phyloP scores from a whole-genome alignment of 768 basidiomycete species.

The Artomyces pyxidatus region DNA sequence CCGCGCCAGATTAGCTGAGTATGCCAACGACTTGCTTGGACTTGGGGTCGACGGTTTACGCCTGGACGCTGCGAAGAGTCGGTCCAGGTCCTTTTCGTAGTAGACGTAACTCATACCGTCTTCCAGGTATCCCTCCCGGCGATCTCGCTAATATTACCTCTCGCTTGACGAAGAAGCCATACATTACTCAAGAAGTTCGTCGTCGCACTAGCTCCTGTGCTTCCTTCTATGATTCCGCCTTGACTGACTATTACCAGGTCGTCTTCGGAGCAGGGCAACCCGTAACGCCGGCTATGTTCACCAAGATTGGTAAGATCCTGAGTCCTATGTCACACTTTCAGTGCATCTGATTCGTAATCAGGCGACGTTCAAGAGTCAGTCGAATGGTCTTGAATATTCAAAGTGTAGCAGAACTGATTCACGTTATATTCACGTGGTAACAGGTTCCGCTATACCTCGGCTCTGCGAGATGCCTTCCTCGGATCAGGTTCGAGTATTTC shows the following conservation, averaged over 20 bases:
- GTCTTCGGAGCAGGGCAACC: slow-evolving; percentile 42
- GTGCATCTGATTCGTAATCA: slow-evolving; percentile 7
- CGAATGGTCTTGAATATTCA: not conserved
- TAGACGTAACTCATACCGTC: not conserved
- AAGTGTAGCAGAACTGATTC: not conserved
- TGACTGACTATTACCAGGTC: slow-evolving; percentile 6
- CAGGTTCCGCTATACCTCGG: slow-evolving; percentile 53
- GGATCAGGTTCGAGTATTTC: slow-evolving; percentile 45
- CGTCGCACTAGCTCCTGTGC: too few species aligned
- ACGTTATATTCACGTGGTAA: too few species aligned
- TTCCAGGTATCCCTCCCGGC: slow-evolving; percentile 41
- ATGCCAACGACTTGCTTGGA: slow-evolving; percentile 52
- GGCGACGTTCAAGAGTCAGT: slow-evolving; percentile 59
- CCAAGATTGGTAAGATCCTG: slow-evolving; percentile 31
- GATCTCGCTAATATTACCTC: slow-evolving; percentile 49
- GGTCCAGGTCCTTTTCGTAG: slow-evolving; percentile 5
- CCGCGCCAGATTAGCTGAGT: slow-evolving; percentile 41
- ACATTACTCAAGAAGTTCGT: slow-evolving; percentile 53
- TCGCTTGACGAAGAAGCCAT: slow-evolving; percentile 34
- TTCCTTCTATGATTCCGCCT: not conserved
- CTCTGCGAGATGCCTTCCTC: slow-evolving; percentile 44
- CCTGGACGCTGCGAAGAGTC: slow-evolving; percentile 60
- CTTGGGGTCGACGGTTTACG: slow-evolving; percentile 57
- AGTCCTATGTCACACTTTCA: not conserved
- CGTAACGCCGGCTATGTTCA: slow-evolving; percentile 48